These are phyloP conservation scores for Xenoacremonium recifei DNA, from an alignment of 2,329 filamentous ascomycete genomes.

Conservation along the genomic window DNA sequence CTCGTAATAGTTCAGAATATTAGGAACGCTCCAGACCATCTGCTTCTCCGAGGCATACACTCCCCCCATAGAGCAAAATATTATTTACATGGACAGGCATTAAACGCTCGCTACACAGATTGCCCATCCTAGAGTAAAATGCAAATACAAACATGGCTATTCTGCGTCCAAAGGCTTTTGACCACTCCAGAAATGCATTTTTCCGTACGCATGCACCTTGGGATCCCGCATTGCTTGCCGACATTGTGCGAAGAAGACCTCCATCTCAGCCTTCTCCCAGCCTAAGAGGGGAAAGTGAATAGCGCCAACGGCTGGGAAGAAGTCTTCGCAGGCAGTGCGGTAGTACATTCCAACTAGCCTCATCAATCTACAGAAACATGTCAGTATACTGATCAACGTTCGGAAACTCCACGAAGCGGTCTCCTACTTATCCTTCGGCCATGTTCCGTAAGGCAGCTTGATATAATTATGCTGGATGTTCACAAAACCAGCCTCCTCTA, in stretches of 20 bases:
- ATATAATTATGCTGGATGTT: slow-evolving; percentile 36
- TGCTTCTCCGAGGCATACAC: too few species aligned
- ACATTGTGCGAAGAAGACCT: slow-evolving; percentile 31
- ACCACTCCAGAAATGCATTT: slow-evolving; percentile 44
- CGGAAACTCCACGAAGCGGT: too few species aligned
- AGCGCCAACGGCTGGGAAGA: slow-evolving; percentile 39
- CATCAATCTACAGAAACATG: slow-evolving; percentile 37
- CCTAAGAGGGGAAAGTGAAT: slow-evolving; percentile 38
- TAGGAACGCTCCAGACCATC: too few species aligned
- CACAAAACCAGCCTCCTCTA: slow-evolving; percentile 36
- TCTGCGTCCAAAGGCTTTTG: slow-evolving; percentile 33
- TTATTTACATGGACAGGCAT: too few species aligned
- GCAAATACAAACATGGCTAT: too few species aligned
- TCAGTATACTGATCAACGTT: too few species aligned
- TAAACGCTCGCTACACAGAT: too few species aligned
- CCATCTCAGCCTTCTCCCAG: slow-evolving; percentile 33
- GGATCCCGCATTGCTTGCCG: slow-evolving; percentile 31
- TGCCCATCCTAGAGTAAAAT: too few species aligned
- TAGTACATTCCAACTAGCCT: slow-evolving; percentile 41
- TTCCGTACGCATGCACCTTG: slow-evolving; percentile 32
- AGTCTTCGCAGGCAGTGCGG: slow-evolving; percentile 39
- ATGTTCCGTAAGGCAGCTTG: slow-evolving; percentile 45
- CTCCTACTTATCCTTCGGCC: slow-evolving; percentile 45
- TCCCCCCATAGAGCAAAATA: too few species aligned
- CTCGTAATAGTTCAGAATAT: too few species aligned